phyloP scores from a whole-genome alignment of 225 moss, liverwort and hornwort genomes.

The Pseudisothecium myosuroides region DNA sequence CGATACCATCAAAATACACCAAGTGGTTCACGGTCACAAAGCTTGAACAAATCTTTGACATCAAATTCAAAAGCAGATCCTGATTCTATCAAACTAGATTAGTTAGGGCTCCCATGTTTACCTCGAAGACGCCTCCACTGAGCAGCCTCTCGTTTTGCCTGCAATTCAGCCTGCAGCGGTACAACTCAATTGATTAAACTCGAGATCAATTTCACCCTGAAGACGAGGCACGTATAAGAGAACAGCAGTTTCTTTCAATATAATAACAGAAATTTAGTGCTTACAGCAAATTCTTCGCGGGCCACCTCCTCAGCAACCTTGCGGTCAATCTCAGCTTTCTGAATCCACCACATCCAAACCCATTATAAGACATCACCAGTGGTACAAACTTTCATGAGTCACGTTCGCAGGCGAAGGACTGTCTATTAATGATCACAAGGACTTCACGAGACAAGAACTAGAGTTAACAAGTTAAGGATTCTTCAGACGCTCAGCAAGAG shows the following conservation, averaged over 20 bases:
- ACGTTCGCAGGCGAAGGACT: background rate
- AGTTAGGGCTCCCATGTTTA: background rate
- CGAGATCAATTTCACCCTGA: background rate
- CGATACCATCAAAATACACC: background rate
- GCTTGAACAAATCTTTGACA: background rate
- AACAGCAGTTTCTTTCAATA: background rate
- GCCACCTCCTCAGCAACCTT: conserved; percentile 66
- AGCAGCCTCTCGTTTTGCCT: conserved; percentile 78
- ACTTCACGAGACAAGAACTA: background rate
- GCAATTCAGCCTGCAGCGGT: conserved; percentile 50
- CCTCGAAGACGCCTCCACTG: conserved; percentile 90
- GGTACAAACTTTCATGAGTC: background rate
- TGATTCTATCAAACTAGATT: background rate
- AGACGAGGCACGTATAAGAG: background rate
- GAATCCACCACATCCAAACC: background rate
- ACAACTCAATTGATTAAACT: background rate
- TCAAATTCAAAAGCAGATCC: background rate
- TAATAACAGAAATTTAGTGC: background rate
- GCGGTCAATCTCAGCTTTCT: conserved; percentile 83
- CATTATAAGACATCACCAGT: background rate
- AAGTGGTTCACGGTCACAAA: background rate
- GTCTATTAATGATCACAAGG: background rate
- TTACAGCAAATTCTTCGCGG: conserved; percentile 76
- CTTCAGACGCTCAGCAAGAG: background rate
- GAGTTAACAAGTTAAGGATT: background rate